These are phyloP conservation scores for Magnolia sinica DNA, from an alignment of 164 flowering plant genomes.

Conservation along the genomic window DNA sequence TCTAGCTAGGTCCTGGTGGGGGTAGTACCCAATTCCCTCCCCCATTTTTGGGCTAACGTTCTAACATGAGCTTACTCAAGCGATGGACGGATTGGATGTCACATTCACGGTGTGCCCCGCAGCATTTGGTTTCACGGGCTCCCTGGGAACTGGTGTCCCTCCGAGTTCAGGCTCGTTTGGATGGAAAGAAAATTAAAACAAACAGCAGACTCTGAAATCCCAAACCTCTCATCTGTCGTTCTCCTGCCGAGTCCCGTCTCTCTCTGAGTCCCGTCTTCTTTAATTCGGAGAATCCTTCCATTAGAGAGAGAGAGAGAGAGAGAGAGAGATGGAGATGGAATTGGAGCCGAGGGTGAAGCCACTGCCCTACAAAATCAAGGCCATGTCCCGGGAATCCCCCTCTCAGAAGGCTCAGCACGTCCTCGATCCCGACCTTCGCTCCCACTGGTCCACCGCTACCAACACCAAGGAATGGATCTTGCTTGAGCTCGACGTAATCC, in stretches of 20 bases:
- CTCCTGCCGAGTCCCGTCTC: not conserved
- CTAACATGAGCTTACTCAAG: no score
- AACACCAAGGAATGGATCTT: constrained; percentile 95
- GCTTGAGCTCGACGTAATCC: constrained; percentile 70
- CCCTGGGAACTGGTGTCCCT: no score
- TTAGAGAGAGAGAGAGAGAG: not conserved
- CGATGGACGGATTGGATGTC: no score
- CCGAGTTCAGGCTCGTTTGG: no score
- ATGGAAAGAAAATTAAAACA: no score
- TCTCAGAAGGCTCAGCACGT: constrained; percentile 73
- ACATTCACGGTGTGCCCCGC: no score
- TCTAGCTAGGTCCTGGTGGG: no score
- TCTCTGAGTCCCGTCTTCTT: not conserved
- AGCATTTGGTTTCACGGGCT: no score
- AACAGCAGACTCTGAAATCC: not conserved
- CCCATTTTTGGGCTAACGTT: no score
- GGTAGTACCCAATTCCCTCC: no score
- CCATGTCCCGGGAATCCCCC: constrained; percentile 74
- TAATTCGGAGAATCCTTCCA: not conserved
- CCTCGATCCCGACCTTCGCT: constrained; percentile 85
- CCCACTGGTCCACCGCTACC: constrained; percentile 89
- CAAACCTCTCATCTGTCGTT: not conserved
- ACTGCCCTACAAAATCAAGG: constrained; percentile 71
- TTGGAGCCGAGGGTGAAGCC: constrained; percentile 79
- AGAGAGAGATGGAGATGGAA: constrained; percentile 63